A percentile compares a stretch with the other conserved stretches of the same genome.
These are phyloP conservation scores for Coccomyxa sp. DNA, from an alignment of 139 green algal genomes.

Conservation along the genomic window DNA sequence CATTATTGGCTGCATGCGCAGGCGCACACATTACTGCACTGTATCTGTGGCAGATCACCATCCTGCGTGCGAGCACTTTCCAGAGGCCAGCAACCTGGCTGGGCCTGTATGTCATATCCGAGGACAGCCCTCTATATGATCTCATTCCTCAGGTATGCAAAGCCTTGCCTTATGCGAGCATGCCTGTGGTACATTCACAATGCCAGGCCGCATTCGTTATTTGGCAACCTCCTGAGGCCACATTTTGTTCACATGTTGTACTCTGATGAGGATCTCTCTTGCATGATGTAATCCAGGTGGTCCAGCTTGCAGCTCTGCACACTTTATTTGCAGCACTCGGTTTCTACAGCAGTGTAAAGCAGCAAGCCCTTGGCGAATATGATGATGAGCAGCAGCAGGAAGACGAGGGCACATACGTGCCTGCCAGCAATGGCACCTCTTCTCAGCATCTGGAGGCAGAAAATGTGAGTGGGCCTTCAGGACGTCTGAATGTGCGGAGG, in stretches of 20 bases:
- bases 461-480: neutral
- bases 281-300: conserved; percentile 2
- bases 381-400: conserved; percentile 3
- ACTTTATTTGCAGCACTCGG: conserved; percentile 16
- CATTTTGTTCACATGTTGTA: no score
- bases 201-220: neutral
- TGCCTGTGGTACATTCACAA: neutral
- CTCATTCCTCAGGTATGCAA: conserved; percentile 10
- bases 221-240: no score
- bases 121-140: neutral
- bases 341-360: neutral
- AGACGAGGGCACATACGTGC: neutral
- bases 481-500: neutral
- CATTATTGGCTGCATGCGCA: neutral
- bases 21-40: conserved; percentile 15
- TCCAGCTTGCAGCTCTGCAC: conserved; percentile 23
- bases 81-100: conserved; percentile 11
- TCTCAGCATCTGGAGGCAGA: neutral
- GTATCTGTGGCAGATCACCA: conserved; percentile 32
- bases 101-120: conserved; percentile 12
- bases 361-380: neutral
- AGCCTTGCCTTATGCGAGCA: neutral
- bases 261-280: no score
- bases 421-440: neutral
- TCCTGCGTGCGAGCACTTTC: neutral